Evolutionary conservation across 2,329 filamentous ascomycete genomes (phyloP).

Genomic region (Aspergillus terreus): DNA sequence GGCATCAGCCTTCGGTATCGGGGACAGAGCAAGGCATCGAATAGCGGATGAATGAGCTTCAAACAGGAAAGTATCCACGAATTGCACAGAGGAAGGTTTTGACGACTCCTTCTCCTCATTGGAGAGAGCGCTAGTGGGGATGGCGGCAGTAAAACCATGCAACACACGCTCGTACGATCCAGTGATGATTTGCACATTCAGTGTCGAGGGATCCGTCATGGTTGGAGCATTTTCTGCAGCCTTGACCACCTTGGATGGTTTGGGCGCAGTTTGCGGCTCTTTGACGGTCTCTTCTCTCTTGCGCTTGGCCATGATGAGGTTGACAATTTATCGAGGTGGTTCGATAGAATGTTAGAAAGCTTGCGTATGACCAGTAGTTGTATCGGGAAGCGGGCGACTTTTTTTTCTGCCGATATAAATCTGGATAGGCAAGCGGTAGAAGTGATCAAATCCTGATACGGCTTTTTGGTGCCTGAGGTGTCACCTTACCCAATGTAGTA

Average conservation of each 20-base stretch:
- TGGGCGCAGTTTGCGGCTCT: slow-evolving; percentile 19
- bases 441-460: neutral
- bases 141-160: slow-evolving; percentile 80
- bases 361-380: neutral
- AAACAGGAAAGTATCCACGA: slow-evolving; percentile 93
- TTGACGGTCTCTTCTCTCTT: slow-evolving; percentile 38
- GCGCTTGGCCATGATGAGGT: slow-evolving; percentile 39
- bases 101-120: slow-evolving; percentile 21
- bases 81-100: slow-evolving; percentile 51
- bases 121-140: slow-evolving; percentile 43
- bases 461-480: slow-evolving; percentile 14
- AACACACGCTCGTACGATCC: slow-evolving; percentile 93
- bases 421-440: slow-evolving; percentile 11
- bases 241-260: slow-evolving; percentile 34
- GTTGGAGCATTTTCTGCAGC: slow-evolving; percentile 10
- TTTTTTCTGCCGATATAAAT: slow-evolving; percentile 24
- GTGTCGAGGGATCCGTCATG: slow-evolving; percentile 25
- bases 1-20: slow-evolving; percentile 57
- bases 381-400: slow-evolving; percentile 16
- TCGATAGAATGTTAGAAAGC: neutral
- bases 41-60: slow-evolving; percentile 88
- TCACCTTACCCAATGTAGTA: neutral
- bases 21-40: slow-evolving; percentile 81
- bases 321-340: neutral
- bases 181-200: slow-evolving; percentile 81